Percentiles rank a stretch among this genome's conserved stretches.
phyloP scores from a whole-genome alignment of 257 asterid species.

The Oldenlandia corymbosa region DNA sequence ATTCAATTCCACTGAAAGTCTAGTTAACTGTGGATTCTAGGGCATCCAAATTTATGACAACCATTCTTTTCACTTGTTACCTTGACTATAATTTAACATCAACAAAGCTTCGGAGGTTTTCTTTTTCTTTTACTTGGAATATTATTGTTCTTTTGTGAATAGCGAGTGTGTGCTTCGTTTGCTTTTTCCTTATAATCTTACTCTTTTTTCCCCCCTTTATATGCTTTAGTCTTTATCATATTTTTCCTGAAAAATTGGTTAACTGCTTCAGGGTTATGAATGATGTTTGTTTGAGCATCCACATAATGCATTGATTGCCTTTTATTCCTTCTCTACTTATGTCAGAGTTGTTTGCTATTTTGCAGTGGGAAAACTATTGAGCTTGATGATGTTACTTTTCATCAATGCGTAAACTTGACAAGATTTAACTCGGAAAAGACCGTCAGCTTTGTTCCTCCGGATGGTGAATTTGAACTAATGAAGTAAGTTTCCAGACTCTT shows the following conservation, averaged over 20 bases:
- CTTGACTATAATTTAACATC: too few species aligned
- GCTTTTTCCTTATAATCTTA: not conserved
- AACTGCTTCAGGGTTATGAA: not conserved
- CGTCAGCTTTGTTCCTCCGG: conserved; percentile 99
- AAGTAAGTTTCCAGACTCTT: conserved; percentile 57
- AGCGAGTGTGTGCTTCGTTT: not conserved
- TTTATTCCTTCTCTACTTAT: not conserved
- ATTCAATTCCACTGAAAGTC: too few species aligned
- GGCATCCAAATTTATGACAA: not conserved
- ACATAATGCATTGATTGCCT: not conserved
- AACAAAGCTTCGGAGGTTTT: too few species aligned
- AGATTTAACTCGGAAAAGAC: conserved; percentile 98
- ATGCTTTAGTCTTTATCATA: not conserved
- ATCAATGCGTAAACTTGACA: conserved; percentile 97
- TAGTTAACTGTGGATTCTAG: not conserved
- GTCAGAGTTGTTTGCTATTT: not conserved
- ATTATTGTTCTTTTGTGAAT: not conserved
- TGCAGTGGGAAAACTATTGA: conserved; percentile 98
- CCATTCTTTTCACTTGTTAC: too few species aligned
- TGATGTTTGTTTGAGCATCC: not conserved
- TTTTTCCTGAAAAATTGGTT: not conserved
- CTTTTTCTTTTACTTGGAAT: not conserved
- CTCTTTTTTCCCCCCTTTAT: not conserved
- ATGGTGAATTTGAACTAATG: conserved; percentile 99
- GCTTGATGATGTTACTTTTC: conserved; percentile 99